These are phyloP conservation scores for Plasmopara muralis DNA, from an alignment of 352 stramenopile genomes.

Conservation along the genomic window DNA sequence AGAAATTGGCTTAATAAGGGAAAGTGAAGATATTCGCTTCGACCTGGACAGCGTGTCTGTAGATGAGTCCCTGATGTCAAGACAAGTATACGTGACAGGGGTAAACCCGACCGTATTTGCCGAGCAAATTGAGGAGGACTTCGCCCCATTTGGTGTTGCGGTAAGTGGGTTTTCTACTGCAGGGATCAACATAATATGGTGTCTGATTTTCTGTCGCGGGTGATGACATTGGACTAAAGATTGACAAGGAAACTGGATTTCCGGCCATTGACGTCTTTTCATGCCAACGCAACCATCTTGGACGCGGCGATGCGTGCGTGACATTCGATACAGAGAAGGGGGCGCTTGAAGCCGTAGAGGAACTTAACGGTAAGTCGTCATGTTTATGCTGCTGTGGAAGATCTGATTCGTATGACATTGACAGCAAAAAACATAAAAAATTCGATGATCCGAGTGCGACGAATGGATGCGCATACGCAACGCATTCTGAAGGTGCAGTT, in stretches of 20 bases:
- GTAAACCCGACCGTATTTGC: constrained; percentile 39
- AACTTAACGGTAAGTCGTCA: constrained; percentile 38
- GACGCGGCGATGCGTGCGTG: constrained; percentile 46
- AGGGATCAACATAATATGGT: too few species aligned
- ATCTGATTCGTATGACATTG: not conserved
- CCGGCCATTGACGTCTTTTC: constrained; percentile 44
- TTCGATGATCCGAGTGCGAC: constrained; percentile 40
- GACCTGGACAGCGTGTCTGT: constrained; percentile 35
- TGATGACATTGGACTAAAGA: constrained; percentile 12
- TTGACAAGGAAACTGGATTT: constrained; percentile 39
- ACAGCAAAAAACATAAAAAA: constrained; percentile 57
- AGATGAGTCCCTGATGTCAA: constrained; percentile 30
- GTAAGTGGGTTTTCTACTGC: constrained; percentile 17
- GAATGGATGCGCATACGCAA: constrained; percentile 40
- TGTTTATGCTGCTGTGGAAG: not conserved
- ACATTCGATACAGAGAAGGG: constrained; percentile 36
- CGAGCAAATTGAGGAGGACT: constrained; percentile 45
- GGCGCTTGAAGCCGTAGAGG: constrained; percentile 38
- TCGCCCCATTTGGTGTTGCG: constrained; percentile 46
- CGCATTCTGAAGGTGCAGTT: constrained; percentile 43
- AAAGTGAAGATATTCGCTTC: constrained; percentile 45
- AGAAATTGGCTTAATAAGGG: constrained; percentile 18
- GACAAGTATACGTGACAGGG: constrained; percentile 52
- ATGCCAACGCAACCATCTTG: constrained; percentile 42
- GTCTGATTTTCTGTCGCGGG: not conserved